Base-by-base conservation (phyloP, 1,284 basidiomycete species). In the Lentinula novae-zelandiae region DNA sequence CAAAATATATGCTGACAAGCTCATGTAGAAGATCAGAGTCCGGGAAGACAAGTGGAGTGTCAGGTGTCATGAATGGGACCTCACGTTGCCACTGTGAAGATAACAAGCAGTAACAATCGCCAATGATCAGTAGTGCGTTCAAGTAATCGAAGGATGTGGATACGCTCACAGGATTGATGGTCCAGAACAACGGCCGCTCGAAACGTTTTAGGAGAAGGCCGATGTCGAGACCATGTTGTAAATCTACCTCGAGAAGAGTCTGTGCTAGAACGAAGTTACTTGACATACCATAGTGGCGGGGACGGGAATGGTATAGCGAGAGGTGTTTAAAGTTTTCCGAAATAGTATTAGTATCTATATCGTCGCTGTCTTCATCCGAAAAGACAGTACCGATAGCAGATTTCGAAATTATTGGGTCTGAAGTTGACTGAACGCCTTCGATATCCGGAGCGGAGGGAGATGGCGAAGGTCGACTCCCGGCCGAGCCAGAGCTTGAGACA, bases 1-100 rank as follows among this genome's bases (percentile, higher is more conserved):
- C 61, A 67, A 92, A 92, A 68, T 83, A 91, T 15, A 83, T 73
- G n/a, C 83, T 78, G 63, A 91, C 75, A 39, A 92, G 78, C 8
- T 54, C 40, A 44, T 52, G 38, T 13, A 60, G 38, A 33, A 62
- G 61, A 51, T 54, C 46, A 27, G 36, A 17, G 4, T 55, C 48
- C 40, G 60, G 60, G 31, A 61, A 61, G 20, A 51, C 60, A 22
- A 57, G 49, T 7, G 60, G 60, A 3, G 50, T 51, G 7, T 57
- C 38, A 46, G 60, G 54, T 7, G 39, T 17, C 8, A 34, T n/a
- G 4, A 40, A 48, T 50, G 44, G 42, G 31, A 44, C 12, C 5
- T 52, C 49, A 7, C 46, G 22, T 56, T 50, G 53, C 53, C 53
- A 50, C 59, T 50, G n/a, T 42, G 13, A 40, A 54, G 22, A 17